Evolutionary conservation across 1,284 basidiomycete genomes (phyloP).

Genomic region (Cutaneotrichosporon dermatis): DNA sequence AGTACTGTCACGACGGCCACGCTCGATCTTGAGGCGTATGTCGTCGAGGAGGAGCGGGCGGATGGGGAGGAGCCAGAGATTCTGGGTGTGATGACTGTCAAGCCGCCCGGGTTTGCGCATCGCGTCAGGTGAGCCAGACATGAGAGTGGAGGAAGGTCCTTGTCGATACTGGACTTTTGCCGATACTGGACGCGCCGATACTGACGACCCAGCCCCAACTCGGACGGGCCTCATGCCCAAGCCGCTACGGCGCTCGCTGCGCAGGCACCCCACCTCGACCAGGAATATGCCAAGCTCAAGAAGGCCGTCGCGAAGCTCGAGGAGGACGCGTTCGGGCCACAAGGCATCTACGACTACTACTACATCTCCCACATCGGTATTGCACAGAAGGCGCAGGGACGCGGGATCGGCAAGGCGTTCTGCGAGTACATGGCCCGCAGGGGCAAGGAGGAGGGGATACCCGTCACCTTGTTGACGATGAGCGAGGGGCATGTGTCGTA

Average conservation of each 20-base stretch:
- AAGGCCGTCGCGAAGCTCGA: conserved; percentile 5
- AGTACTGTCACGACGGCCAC: background rate
- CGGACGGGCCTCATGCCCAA: background rate
- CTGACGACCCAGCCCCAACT: conserved; percentile 3
- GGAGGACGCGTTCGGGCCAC: conserved; percentile 5
- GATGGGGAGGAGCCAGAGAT: background rate
- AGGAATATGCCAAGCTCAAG: background rate
- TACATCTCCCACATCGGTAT: conserved; percentile 11
- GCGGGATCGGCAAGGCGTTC: conserved; percentile 3
- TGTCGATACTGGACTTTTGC: no score
- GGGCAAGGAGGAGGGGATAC: background rate
- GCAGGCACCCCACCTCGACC: background rate
- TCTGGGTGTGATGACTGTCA: conserved; percentile 8
- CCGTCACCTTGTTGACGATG: conserved; percentile 10
- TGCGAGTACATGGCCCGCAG: background rate
- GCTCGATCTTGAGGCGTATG: conserved; percentile 1
- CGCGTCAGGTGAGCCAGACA: background rate
- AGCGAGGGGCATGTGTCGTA: conserved; percentile 8
- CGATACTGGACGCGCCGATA: no score
- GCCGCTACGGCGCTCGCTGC: background rate
- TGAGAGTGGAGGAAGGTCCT: no score
- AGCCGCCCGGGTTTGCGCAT: conserved; percentile 9
- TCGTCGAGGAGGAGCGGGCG: background rate
- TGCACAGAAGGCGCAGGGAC: background rate
- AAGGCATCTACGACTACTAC: conserved; percentile 3